Base-by-base conservation (phyloP, 129 eudicot species). In the Cynara cardunculus region DNA sequence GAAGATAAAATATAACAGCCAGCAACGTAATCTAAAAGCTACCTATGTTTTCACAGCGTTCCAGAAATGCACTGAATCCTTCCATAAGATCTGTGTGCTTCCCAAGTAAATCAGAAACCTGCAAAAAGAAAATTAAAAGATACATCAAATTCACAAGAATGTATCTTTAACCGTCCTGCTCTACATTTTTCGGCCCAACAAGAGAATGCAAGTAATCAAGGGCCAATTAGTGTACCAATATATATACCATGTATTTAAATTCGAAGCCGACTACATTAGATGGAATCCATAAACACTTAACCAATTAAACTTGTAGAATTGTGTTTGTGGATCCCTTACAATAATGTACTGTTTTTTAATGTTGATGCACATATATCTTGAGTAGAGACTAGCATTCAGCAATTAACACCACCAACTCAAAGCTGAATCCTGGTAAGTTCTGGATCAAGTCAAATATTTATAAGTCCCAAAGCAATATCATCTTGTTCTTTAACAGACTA, bases 61-160 rank as follows among this genome's bases (percentile, higher is more conserved):
- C 99, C 86, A 96, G 70, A 79, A 93, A 93, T 53, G 92, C 92
- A 87, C 90, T 89, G 80, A 96, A 96, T 39, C 98, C 99, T 62
- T 93, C 98, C 99, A 96, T 89, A 32, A 96, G 98, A 91, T 89
- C 98, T 32, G 97, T 87, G 85, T 91, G 86, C 80, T 93, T 93
- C 65, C 98, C 98, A 78, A 96, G 90, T 83, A 96, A 89, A 93
- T 96, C 99, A 49, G 91, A 85, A 86, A 96, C 97, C 99, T 96
- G 89, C 82, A 80, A 78, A 41, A 32, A 80, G 26, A 25, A 80
- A 59, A 25, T 24, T 4, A 44, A 69, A 61, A 73, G 14, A 75
- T 16, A 35, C 64, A 66, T 70, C 59, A 69, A 70, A 73, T 67
- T 28, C 26, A 22, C 13, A 18, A 34, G 14, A 11, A 53, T 18